Evolutionary conservation across 2,329 filamentous ascomycete species (phyloP), one percentile per base, ranked within the genome.

Genomic region (Aureobasidium vineae): DNA sequence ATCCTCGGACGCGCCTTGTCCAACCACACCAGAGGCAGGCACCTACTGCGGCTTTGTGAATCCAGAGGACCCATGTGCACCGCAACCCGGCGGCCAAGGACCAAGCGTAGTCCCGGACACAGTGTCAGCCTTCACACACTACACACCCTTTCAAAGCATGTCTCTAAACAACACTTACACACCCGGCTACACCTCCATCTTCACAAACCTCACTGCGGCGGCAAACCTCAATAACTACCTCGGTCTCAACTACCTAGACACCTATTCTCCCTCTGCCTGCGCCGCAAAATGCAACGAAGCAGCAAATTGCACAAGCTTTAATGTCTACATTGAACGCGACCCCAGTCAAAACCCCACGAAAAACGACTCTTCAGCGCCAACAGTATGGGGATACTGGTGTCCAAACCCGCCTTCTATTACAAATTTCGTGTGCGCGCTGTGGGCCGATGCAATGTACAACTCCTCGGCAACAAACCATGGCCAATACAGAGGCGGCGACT

Each of bases 1-100:
- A 61, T 73, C 72, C 19, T 70, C 73, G n/a, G 67, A 65, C 21
- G 67, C 71, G 10, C 63, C 71, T 23, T 76, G 74, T 65, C 67
- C 72, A 1, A 75, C 71, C 2, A 69, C 70, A 15, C 72, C 71
- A 21, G 75, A 76, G 65, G 69, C 69, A 11, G 74, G 75, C 23
- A 76, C 74, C 7, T 76, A 72, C 72, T 76, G 75, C 56, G 76
- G 76, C 33, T 77, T 77, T 70, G 73, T 77, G 70, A 77, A 77
- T 67, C 76, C 76, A 19, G 68, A 69, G 40, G 61, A 65, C n/a
- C 68, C 68, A 26, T 69, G 73, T 63, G 70, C 70, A 5, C 67
- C 70, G 41, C 72, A 75, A 57, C 72, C 72, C 6, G 68, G 72
- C 53, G 70, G 60, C 16, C 68, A 71, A 43, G 72, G 69, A 8